Evolutionary conservation across 2,329 filamentous ascomycete species (phyloP), one percentile per base, ranked within the genome.

Genomic region (Hypoxylon sp.): DNA sequence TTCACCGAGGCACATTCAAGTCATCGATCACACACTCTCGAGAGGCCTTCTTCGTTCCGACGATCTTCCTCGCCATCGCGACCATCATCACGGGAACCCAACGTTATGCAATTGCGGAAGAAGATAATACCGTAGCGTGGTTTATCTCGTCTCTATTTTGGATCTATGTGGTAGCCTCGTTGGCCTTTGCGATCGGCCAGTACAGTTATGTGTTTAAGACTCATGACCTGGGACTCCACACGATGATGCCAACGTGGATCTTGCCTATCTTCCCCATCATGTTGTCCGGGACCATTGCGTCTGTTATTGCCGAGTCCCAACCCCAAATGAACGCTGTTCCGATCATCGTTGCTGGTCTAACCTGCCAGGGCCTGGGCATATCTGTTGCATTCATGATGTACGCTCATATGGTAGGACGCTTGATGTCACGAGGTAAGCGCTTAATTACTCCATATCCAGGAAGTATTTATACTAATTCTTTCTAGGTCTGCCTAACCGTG

Each of bases 171-270:
- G 78, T 78, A 2, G 75, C 83, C 24, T 87, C 89, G 0, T 82
- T 91, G 32, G 62, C 83, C 4, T 76, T 90, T 0, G 88, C 89
- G 2, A 78, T 92, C 1, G 79, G 82, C 0, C 89, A 92, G 74
- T 92, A 92, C 78, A 87, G 84, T 32, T 86, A 84, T 72, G 79
- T 92, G 37, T 92, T 92, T 74, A 80, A 84, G 6, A 77, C 79
- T 6, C 84, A 86, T 71, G 83, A 77, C 62, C 88, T 88, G 59
- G 81, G 80, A 3, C 77, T 91, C 11, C 84, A 87, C 56, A 87
- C 84, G 43, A 91, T 91, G 85, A 91, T 89, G 82, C 90, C 90
- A 0, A 87, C 88, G 0, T 91, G 89, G 89, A 86, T 92, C 56
- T 78, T 93, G 4, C 90, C 89, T 26, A 89, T 91, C 69, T 92